Conservation (phyloP, 495 filamentous ascomycete species). For the Trichoderma erinaceum region DNA sequence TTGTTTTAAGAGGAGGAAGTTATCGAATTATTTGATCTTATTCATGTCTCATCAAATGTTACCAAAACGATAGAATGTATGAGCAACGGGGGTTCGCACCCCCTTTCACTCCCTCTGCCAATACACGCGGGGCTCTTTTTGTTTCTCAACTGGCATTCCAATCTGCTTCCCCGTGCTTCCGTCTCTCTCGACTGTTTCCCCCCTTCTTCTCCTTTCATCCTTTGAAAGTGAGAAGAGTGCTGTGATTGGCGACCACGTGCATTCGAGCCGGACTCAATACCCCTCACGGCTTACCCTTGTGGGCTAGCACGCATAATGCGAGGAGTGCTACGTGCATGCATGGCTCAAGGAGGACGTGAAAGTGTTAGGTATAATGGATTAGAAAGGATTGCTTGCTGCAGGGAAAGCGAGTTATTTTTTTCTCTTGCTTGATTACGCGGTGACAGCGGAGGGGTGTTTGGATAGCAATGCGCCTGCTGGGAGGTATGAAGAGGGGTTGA, state of each 20-base stretch:
- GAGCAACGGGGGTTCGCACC: constrained; percentile 12
- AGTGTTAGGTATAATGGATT: background rate
- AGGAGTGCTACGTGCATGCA: constrained; percentile 2
- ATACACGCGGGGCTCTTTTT: constrained; percentile 6
- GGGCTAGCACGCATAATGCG: constrained; percentile 12
- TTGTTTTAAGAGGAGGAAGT: background rate
- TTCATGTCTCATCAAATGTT: constrained; percentile 5
- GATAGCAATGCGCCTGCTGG: background rate
- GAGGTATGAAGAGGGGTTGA: constrained; percentile 7
- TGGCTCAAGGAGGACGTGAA: constrained; percentile 10
- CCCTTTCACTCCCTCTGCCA: constrained; percentile 13
- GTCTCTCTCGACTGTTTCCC: background rate
- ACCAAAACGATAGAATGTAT: constrained; percentile 10
- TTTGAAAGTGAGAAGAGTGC: background rate
- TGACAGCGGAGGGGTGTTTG: background rate
- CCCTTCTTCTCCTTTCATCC: background rate
- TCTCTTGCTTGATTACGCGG: background rate
- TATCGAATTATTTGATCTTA: background rate
- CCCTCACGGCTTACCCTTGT: constrained; percentile 13
- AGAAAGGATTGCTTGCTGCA: background rate
- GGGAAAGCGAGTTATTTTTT: background rate
- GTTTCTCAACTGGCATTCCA: background rate
- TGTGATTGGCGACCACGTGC: constrained; percentile 8
- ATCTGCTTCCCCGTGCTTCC: background rate
- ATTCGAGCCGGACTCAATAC: constrained; percentile 6